Base-by-base conservation (phyloP, 257 asterid genomes). In the Plantago ovata region DNA sequence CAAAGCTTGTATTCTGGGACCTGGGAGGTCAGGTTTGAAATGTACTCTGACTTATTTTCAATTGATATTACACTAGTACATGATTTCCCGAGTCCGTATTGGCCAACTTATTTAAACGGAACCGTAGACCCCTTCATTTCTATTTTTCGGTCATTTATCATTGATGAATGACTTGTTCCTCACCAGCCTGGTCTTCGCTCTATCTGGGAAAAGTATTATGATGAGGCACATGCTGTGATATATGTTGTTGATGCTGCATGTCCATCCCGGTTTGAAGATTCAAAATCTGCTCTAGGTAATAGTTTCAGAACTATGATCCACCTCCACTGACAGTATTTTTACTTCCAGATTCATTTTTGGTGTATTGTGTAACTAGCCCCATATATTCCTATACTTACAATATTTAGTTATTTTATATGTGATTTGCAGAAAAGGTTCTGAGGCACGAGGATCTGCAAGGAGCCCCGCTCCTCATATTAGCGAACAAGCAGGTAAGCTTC, bases 1-100 rank as follows among this genome's bases (percentile, higher is more conserved):
- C 89, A 22, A 89, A 89, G 73, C 95, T 89, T 62, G 90, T 86
- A 42, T 85, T 85, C 68, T 85, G 95, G 95, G 95, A 85, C 85
- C 84, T 85, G 67, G 95, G 95, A 70, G 95, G 95, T 56, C 95
- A 85, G 95, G 95, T 85, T 71, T 65, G 70, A 51, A 63, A 13
- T 41, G 10, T 47, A 12, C 45, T 47, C 60, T 42, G 3, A 6
- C 13, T 18, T 63, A 54, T 53, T 40, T 44, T 48, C 16, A 40
- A 24, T 48, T 24, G 22, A 28, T 53, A 33, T 7, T 16, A 52
- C 10, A 45, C 12, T 28, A 47, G 20, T 41, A 32, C 28, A 38
- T 41, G 49, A 49, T 32, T 15, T 13, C 19, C 36, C 16, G 16
- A 13, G 4, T 52, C 48, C 7, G 53, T 67, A n/a, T 61, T 33